Percentiles rank a stretch among this genome's conserved stretches.
phyloP scores from a whole-genome alignment of 2,329 filamentous ascomycete species.

The Trichoderma afroharzianum region DNA sequence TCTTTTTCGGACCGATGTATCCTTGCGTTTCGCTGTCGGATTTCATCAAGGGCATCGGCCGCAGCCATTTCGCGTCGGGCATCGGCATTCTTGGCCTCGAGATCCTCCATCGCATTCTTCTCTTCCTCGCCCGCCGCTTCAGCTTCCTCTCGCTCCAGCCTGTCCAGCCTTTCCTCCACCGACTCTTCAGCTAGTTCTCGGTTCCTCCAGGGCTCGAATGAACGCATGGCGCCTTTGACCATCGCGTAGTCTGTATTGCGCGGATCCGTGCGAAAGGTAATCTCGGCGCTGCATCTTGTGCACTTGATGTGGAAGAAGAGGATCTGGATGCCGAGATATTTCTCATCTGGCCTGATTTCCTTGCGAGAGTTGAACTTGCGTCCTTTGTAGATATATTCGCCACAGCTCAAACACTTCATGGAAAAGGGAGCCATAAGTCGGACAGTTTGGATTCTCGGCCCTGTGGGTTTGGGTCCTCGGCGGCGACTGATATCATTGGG shows the following conservation, averaged over 20 bases:
- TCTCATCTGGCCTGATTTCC: conserved; percentile 81
- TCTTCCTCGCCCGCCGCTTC: conserved; percentile 64
- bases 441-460: conserved; percentile 79
- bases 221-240: conserved; percentile 80
- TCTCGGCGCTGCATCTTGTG: conserved; percentile 79
- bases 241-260: conserved; percentile 88
- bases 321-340: conserved; percentile 83
- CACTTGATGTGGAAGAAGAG: conserved; percentile 82
- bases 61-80: conserved; percentile 95
- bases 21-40: conserved; percentile 83
- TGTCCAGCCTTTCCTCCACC: conserved; percentile 80
- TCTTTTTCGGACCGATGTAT: conserved; percentile 73
- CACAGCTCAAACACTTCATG: conserved; percentile 46
- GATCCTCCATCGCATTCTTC: conserved; percentile 87
- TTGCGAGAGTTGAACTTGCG: conserved; percentile 96
- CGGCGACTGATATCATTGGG: conserved; percentile 73
- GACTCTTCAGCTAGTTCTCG: conserved; percentile 66
- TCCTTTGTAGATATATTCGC: conserved; percentile 86
- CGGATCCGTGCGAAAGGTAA: conserved; percentile 91
- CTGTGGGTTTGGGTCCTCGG: conserved; percentile 65
- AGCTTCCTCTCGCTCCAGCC: conserved; percentile 72
- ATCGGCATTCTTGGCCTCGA: conserved; percentile 90
- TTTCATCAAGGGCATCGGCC: conserved; percentile 92
- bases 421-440: conserved; percentile 66
- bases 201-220: conserved; percentile 86